Conservation (phyloP, 2,329 filamentous ascomycete species). For the Falciphora oryzae region DNA sequence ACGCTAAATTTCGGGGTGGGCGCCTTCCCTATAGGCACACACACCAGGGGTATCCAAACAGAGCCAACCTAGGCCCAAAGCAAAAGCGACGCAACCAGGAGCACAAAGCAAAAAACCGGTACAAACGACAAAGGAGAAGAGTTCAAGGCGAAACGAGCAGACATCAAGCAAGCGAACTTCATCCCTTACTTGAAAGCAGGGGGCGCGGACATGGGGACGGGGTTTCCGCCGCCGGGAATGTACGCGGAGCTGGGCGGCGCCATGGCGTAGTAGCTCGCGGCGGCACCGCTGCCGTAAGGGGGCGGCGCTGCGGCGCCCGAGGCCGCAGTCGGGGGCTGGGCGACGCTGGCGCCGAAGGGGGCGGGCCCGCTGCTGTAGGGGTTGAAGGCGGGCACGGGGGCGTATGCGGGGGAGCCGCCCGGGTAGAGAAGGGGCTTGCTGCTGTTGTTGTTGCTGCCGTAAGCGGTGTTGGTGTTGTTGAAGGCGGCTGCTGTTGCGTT, state of each 20-base stretch:
- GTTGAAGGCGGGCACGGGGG: not conserved
- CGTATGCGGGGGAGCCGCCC: not conserved
- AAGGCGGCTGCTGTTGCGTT: not conserved
- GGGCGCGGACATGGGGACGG: not conserved
- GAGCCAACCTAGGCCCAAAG: not conserved
- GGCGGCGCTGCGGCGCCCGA: not conserved
- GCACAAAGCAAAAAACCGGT: not conserved
- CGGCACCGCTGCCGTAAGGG: not conserved
- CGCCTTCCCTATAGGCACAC: not conserved
- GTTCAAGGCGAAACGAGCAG: not conserved
- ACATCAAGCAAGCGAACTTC: not conserved
- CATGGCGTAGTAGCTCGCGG: conserved; percentile 5
- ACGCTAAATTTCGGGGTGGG: no score
- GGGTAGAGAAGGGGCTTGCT: no score
- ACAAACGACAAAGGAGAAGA: not conserved
- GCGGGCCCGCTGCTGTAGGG: not conserved
- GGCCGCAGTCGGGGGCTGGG: not conserved
- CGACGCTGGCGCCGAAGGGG: not conserved
- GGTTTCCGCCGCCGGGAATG: not conserved
- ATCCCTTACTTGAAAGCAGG: not conserved
- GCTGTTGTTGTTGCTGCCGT: not conserved
- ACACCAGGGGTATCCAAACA: not conserved
- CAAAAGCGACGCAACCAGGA: not conserved
- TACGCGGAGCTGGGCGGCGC: not conserved
- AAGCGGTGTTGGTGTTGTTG: not conserved